These are phyloP conservation scores for Pseudocercospora crystallina DNA, from an alignment of 2,329 filamentous ascomycete genomes.

Conservation along the genomic window DNA sequence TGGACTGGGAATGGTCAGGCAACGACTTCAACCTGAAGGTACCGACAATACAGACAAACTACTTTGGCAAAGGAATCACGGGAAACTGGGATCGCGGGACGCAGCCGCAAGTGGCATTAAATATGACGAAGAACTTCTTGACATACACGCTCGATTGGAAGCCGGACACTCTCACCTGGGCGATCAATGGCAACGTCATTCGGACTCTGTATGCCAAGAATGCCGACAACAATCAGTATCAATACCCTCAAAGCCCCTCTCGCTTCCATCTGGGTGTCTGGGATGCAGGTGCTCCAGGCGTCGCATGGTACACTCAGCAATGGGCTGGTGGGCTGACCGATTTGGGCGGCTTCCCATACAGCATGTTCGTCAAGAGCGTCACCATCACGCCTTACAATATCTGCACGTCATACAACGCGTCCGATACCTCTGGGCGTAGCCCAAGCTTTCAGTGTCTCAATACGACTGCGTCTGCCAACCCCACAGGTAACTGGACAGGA, in stretches of 20 bases:
- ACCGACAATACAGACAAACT: slow-evolving; percentile 50
- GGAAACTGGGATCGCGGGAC: slow-evolving; percentile 51
- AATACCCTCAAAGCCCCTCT: slow-evolving; percentile 23
- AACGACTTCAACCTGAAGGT: slow-evolving; percentile 13
- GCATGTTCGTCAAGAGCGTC: slow-evolving; percentile 13
- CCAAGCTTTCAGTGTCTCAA: slow-evolving; percentile 12
- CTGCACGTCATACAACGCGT: slow-evolving; percentile 11
- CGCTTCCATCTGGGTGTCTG: slow-evolving; percentile 22
- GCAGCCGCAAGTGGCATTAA: slow-evolving; percentile 37
- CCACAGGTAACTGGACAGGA: too few species aligned
- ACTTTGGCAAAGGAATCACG: slow-evolving; percentile 57
- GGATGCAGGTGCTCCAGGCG: slow-evolving; percentile 13
- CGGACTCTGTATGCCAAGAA: slow-evolving; percentile 42
- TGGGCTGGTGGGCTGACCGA: slow-evolving; percentile 18
- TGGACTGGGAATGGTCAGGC: slow-evolving; percentile 52
- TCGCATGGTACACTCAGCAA: slow-evolving; percentile 7
- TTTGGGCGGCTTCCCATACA: slow-evolving; percentile 13
- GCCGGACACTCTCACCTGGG: slow-evolving; percentile 62
- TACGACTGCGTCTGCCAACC: neutral
- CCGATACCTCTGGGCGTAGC: slow-evolving; percentile 12
- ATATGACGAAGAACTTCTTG: slow-evolving; percentile 56
- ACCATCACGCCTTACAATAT: slow-evolving; percentile 10
- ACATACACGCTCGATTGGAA: slow-evolving; percentile 72
- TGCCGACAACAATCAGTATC: slow-evolving; percentile 9
- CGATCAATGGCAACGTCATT: slow-evolving; percentile 54